Evolutionary conservation across 148 eudicot genomes (phyloP), one percentile per base, ranked within the genome.

Genomic region (Rhododendron griersonianum): DNA sequence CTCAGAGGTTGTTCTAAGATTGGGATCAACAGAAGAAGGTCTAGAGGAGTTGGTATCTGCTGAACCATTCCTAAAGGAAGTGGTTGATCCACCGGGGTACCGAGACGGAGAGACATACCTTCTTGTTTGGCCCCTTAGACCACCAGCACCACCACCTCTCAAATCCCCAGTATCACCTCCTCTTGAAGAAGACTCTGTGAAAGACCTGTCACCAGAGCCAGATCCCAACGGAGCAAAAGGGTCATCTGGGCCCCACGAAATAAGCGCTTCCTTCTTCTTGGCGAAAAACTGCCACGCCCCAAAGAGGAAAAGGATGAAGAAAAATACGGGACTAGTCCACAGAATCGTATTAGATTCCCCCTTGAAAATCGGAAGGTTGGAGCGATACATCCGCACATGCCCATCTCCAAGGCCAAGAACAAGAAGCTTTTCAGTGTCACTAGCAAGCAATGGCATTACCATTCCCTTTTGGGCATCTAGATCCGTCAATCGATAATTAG

Each of bases 221-320:
- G 98, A 88, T 85, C 90, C 94, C 85, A 91, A 65, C 16, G 93
- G 93, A 65, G 92, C 92, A 63, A 97, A 93, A 4, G 98, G 96
- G 80, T 98, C 99, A 87, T 98, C 99, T 0, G 98, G 95, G 28
- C 96, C 98, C 99, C 99, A 95, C 0, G 98, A 93, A 81, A 92
- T 95, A 85, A 95, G 94, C 1, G 93, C 95, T 85, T 94, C 99
- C 91, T 95, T 98, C 85, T 98, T 98, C 84, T 94, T 94, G 45
- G 96, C 95, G 84, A 98, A 98, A 86, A 95, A 98, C 51, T 95
- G 96, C 95, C 95, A 98, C 5, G 98, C 98, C 83, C 93, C 99
- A 83, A 98, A 94, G 55, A 98, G 89, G 89, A 98, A 98, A 55
- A 98, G 90, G 67, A 98, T 89, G 87, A 98, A 98, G 81, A 98